Base-by-base conservation (phyloP, 805 yeast genomes). In the Saccharomycopsis amapae region DNA sequence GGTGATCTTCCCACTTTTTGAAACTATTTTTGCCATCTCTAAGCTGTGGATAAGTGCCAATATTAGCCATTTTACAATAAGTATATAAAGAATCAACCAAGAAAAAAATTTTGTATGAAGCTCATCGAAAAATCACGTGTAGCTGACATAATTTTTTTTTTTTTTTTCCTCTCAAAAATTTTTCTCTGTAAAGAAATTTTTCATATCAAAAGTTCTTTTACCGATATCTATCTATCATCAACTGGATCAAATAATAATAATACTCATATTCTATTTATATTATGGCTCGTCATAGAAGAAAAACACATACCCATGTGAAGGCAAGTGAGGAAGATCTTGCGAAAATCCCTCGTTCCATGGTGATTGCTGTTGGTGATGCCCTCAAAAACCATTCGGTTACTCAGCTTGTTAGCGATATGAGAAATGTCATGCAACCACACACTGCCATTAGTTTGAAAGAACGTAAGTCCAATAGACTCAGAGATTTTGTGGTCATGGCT, bases 401-500 rank as follows among this genome's bases (percentile, higher is more conserved):
- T 35, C 95, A 87, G 62, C 69, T 93, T 46, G 97, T 89, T 18
- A 73, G 73, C 49, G 98, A 93, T 63, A 79, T 89, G 63, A 76
- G 98, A 60, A 75, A 76, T 50, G 77, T 88, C 53, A 88, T 93
- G 96, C 93, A 87, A 61, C 98, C 98, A 12, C 95, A 90, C 58
- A 93, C 98, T 2, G 97, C 97, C 10, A 79, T 87, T 57, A 84
- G 79, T 54, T 72, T 93, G 49, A 74, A 81, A 53, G 98, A 93
- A 65, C 72, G 97, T 42, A 86, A 85, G 60, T 71, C 85, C 33
- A 93, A 93, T 64, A 85, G 80, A 59, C 70, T 93, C 54, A 86
- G 84, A 62, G 98, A 90, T 65, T 93, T 84, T 56, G 76, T 89
- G n/a, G 95, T 87, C n/a, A 89, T 93, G 96, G 85, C 96, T 32